Evolutionary conservation across 1,139 yeast genomes (phyloP).

Genomic region (Blastobotrys proliferans): DNA sequence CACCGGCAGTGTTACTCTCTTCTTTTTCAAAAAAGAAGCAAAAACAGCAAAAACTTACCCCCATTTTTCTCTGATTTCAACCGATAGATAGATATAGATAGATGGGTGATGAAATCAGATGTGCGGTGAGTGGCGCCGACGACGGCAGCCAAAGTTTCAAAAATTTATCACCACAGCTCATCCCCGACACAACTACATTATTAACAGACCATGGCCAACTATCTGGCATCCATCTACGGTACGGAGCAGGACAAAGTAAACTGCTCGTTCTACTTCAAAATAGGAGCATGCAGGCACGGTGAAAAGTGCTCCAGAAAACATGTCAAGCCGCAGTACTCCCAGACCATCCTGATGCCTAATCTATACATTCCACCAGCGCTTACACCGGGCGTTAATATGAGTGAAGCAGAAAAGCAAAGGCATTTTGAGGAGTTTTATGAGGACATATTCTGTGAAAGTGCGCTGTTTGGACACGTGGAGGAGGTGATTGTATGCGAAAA

Average conservation of each 20-base stretch:
- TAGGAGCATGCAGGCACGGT: slow-evolving; percentile 95
- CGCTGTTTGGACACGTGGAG: slow-evolving; percentile 56
- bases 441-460: slow-evolving; percentile 67
- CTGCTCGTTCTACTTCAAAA: slow-evolving; percentile 65
- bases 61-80: slow-evolving; percentile 7
- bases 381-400: slow-evolving; percentile 28
- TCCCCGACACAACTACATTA: neutral
- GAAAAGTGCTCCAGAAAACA: slow-evolving; percentile 82
- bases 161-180: neutral
- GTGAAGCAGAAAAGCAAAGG: slow-evolving; percentile 43
- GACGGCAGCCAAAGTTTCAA: neutral
- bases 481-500: slow-evolving; percentile 78
- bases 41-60: no score
- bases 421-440: slow-evolving; percentile 64
- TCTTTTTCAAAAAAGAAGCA: no score
- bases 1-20: no score
- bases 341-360: slow-evolving; percentile 63
- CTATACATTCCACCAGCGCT: slow-evolving; percentile 52
- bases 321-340: slow-evolving; percentile 62
- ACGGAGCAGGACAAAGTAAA: slow-evolving; percentile 42
- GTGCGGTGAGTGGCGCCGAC: no score
- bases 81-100: neutral
- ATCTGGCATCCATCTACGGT: slow-evolving; percentile 39
- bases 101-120: no score
- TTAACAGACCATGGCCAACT: slow-evolving; percentile 31